Percentiles rank a stretch among this genome's conserved stretches.
Evolutionary conservation across 2,329 filamentous ascomycete genomes (phyloP).

Genomic region (Epichloe sibirici): DNA sequence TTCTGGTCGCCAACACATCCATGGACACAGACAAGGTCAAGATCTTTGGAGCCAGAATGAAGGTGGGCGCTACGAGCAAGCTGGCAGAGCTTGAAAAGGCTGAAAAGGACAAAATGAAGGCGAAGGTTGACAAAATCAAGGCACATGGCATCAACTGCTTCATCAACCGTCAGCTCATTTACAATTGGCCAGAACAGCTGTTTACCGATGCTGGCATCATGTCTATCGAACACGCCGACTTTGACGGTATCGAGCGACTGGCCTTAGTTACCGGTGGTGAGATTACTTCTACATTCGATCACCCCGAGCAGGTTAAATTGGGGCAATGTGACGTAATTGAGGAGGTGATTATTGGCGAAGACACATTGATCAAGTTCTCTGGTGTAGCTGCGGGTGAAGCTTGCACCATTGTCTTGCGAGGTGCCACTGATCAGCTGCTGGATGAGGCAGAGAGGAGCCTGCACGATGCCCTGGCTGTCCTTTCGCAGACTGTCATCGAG

Average conservation of each 20-base stretch:
- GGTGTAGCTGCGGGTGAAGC: conserved; percentile 87
- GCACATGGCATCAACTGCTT: conserved; percentile 99
- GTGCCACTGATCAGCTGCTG: conserved; percentile 90
- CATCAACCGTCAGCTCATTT: conserved; percentile 97
- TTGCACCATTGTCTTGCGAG: conserved; percentile 92
- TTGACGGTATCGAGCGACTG: conserved; percentile 91
- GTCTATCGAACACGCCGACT: conserved; percentile 98
- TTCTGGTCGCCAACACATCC: conserved; percentile 90
- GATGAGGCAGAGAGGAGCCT: conserved; percentile 94
- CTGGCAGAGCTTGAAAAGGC: conserved; percentile 97
- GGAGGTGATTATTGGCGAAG: conserved; percentile 96
- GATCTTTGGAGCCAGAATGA: conserved; percentile 94
- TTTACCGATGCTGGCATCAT: conserved; percentile 97
- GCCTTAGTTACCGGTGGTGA: conserved; percentile 94
- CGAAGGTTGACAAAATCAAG: conserved; percentile 98
- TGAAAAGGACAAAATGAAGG: conserved; percentile 98
- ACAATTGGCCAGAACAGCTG: conserved; percentile 99
- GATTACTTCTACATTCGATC: conserved; percentile 95
- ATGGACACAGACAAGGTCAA: conserved; percentile 99
- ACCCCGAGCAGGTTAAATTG: conserved; percentile 93
- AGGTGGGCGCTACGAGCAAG: conserved; percentile 92
- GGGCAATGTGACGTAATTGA: conserved; percentile 93
- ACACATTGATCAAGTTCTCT: conserved; percentile 94
- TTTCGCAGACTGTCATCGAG: conserved; percentile 93
- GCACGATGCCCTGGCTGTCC: conserved; percentile 88